Base-by-base conservation (phyloP, 495 filamentous ascomycete genomes). In the Annulohypoxylon stygium region DNA sequence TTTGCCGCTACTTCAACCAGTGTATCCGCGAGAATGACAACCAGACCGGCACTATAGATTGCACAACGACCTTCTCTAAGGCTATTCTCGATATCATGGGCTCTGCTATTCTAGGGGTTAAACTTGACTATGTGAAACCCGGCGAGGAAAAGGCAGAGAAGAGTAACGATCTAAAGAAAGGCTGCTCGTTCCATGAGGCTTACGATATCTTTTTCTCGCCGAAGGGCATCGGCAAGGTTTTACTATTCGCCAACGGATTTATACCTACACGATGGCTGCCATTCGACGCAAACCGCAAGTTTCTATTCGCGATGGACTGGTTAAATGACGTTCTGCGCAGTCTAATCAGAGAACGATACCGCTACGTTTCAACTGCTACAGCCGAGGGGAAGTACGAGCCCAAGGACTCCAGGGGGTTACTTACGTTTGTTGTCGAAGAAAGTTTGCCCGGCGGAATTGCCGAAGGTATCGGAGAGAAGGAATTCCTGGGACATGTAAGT, bases 41-140 rank as follows among this genome's bases (percentile, higher is more conserved):
- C 34, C 37, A 18, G 16, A 51, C 47, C 9, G 67, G 61, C 2
- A 47, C 43, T 4, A 25, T 70, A 25, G 55, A 65, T 26, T 62
- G 57, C 30, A 70, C 55, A 14, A 43, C 34, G 2, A 41, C 54
- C 10, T 75, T 73, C 43, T 68, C 67, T 0, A 75, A 58, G 16
- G 59, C 68, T 20, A 91, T 90, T 0, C 88, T 93, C 1, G 92
- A 93, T 70, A 90, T 93, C 58, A 92, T 93, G 4, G 79, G 86
- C 2, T 86, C 88, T 0, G 90, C 90, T 50, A 48, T 58, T 3
- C 86, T 93, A 76, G 91, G 90, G 2, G 82, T 88, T 3, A 88
- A 93, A 30, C 65, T 61, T n/a, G 36, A 50, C 47, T 51, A 61
- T 47, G 65, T 60, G 36, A 51, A 45, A 43, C 57, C 63, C 3